phyloP scores from a whole-genome alignment of 2,329 filamentous ascomycete genomes.

The Curvularia lunata region DNA sequence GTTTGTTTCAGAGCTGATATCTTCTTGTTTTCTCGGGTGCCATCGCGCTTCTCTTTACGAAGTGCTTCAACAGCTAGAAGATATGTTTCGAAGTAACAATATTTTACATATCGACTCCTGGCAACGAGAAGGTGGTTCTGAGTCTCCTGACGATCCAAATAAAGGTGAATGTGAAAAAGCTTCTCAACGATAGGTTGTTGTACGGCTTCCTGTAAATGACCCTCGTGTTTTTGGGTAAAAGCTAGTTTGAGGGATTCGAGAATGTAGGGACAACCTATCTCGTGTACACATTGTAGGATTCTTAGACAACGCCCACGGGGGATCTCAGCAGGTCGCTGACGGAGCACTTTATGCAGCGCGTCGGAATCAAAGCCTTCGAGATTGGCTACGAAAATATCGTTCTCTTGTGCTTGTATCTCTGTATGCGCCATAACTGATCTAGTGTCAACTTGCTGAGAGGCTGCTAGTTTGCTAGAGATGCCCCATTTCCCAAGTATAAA shows the following conservation, averaged over 20 bases:
- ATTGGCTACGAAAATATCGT: constrained; percentile 4
- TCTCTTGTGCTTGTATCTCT: constrained; percentile 5
- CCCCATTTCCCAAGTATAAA: constrained; percentile 7
- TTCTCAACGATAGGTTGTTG: constrained; percentile 10
- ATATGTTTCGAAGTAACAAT: constrained; percentile 19
- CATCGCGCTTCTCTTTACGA: constrained; percentile 1
- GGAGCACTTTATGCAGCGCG: background rate
- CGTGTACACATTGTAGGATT: constrained; percentile 11
- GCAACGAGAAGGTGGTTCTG: constrained; percentile 10
- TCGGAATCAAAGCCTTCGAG: constrained; percentile 1
- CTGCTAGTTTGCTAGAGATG: background rate
- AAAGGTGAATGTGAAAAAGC: constrained; percentile 8
- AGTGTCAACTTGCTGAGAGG: background rate
- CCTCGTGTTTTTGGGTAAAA: background rate
- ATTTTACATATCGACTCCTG: constrained; percentile 13
- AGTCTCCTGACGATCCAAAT: constrained; percentile 10
- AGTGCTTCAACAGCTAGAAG: constrained; percentile 12
- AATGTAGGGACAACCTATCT: constrained; percentile 13
- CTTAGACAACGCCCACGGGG: background rate
- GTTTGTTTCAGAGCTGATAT: constrained; percentile 7
- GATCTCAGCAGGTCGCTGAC: constrained; percentile 1
- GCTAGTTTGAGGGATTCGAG: constrained; percentile 7
- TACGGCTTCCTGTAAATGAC: background rate
- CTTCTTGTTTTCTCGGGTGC: constrained; percentile 5
- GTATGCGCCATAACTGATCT: background rate